These are phyloP conservation scores for Calonectria henricotiae DNA, from an alignment of 2,329 filamentous ascomycete genomes.

Conservation along the genomic window DNA sequence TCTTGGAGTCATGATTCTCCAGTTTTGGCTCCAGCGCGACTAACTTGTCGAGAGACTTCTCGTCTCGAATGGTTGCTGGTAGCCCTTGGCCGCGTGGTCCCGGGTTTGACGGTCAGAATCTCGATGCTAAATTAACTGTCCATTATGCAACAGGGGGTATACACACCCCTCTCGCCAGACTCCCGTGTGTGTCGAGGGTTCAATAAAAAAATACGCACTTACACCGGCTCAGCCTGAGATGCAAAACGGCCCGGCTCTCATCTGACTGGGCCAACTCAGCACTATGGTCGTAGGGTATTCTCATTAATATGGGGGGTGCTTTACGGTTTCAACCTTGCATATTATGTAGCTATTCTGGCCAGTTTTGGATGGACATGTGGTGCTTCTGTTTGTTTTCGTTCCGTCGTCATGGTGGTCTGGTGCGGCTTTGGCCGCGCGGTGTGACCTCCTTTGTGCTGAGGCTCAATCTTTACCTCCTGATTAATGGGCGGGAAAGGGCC, in stretches of 20 bases:
- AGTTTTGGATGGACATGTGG: constrained; percentile 34
- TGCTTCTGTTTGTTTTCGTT: constrained; percentile 34
- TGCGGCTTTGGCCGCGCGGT: constrained; percentile 12
- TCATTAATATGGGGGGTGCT: constrained; percentile 37
- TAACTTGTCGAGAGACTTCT: constrained; percentile 14
- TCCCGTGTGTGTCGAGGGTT: constrained; percentile 8
- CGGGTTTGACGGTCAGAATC: constrained; percentile 40
- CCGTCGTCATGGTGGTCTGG: constrained; percentile 23
- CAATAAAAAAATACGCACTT: constrained; percentile 36
- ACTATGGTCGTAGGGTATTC: constrained; percentile 32
- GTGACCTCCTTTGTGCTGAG: constrained; percentile 12
- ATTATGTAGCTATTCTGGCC: constrained; percentile 15
- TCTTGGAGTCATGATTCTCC: constrained; percentile 50
- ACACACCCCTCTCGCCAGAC: not conserved
- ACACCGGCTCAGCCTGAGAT: constrained; percentile 29
- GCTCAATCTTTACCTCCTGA: not conserved
- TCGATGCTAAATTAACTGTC: constrained; percentile 38
- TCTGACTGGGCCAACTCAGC: constrained; percentile 30
- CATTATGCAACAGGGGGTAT: not conserved
- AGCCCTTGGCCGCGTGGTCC: constrained; percentile 7
- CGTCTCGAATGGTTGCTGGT: constrained; percentile 18
- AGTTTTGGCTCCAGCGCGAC: constrained; percentile 35
- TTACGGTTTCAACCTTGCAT: constrained; percentile 36
- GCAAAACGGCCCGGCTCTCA: constrained; percentile 49
- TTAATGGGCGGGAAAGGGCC: not conserved